Conservation (phyloP, 352 stramenopile species). For the Chrysophaeum taylorii region DNA sequence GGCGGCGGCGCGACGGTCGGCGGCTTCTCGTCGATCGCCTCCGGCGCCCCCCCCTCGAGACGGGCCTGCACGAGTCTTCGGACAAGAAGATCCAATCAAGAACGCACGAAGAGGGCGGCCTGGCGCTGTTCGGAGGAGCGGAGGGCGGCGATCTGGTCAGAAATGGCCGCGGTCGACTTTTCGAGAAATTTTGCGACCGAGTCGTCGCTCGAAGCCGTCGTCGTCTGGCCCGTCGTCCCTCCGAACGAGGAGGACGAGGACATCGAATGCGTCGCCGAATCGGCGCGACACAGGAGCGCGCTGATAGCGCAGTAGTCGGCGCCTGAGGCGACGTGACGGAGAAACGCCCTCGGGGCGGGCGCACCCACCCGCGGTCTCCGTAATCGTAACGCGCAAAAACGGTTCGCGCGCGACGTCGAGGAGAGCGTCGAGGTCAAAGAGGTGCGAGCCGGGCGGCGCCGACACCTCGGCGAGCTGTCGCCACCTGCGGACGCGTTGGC, state of each 20-base stretch:
- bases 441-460: neutral
- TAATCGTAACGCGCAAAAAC: neutral
- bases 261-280: neutral
- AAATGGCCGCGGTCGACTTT: neutral
- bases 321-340: too few species aligned
- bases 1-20: too few species aligned
- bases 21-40: too few species aligned
- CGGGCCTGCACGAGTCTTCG: too few species aligned
- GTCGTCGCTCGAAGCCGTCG: neutral
- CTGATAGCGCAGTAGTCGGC: neutral
- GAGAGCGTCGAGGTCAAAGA: neutral
- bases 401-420: neutral
- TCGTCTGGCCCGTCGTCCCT: neutral
- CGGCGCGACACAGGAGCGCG: neutral
- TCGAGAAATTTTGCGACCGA: neutral
- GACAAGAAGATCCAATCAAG: too few species aligned
- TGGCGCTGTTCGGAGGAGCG: neutral
- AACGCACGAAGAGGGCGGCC: neutral
- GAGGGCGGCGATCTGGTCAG: neutral
- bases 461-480: neutral
- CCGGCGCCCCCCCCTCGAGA: too few species aligned
- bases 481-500: neutral
- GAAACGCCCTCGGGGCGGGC: too few species aligned
- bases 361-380: neutral
- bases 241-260: neutral